Conservation (phyloP, 169 alveolate genomes). For the Eimeria brunetti region DNA sequence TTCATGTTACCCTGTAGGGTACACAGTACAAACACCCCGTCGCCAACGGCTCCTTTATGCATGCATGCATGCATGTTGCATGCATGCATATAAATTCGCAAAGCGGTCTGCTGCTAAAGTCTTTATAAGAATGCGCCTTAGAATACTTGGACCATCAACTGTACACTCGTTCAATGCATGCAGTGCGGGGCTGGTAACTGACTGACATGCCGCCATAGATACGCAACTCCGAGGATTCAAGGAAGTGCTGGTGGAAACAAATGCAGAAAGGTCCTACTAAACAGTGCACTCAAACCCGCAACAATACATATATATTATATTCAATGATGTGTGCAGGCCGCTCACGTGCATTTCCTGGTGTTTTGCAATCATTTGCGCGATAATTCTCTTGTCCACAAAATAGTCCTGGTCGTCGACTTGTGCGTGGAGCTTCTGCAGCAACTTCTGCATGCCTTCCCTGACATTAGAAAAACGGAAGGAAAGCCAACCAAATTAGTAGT, state of each 20-base stretch:
- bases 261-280: neutral
- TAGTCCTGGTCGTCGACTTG: constrained; percentile 61
- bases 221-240: neutral
- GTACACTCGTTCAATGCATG: neutral
- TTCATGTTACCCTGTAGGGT: constrained; percentile 64
- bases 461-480: neutral
- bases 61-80: neutral
- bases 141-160: neutral
- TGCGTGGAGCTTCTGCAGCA: constrained; percentile 61
- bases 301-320: neutral
- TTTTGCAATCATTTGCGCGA: constrained; percentile 67
- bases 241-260: neutral
- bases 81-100: neutral
- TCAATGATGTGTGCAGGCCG: neutral
- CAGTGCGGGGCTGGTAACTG: too few species aligned
- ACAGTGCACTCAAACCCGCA: neutral
- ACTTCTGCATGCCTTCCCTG: constrained; percentile 44
- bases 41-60: neutral
- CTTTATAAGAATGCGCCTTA: neutral
- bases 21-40: neutral
- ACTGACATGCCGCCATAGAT: neutral
- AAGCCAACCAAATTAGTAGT: too few species aligned
- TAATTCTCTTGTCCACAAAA: constrained; percentile 40
- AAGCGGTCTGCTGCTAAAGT: neutral
- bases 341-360: constrained; percentile 60